Conservation (phyloP, 805 yeast genomes). For the Barnettozyma populi region DNA sequence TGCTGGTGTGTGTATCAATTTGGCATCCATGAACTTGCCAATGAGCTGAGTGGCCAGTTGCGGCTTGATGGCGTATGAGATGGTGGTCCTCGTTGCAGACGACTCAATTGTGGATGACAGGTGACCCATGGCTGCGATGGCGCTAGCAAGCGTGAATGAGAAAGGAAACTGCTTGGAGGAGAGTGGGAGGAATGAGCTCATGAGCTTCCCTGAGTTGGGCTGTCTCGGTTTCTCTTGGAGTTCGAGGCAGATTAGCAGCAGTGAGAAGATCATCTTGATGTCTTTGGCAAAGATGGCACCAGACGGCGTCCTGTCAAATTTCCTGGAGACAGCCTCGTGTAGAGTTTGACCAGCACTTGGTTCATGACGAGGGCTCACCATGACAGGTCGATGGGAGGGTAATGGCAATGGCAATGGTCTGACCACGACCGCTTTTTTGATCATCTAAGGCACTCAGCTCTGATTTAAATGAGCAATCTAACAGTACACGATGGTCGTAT, state of each 20-base stretch:
- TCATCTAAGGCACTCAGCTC: not conserved
- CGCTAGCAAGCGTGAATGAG: slow-evolving; percentile 48
- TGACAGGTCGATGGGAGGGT: too few relatives aligned
- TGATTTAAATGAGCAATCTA: not conserved
- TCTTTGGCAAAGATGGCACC: slow-evolving; percentile 53
- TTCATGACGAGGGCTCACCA: not conserved
- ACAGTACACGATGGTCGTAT: too few relatives aligned
- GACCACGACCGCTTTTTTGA: too few relatives aligned
- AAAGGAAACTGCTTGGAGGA: slow-evolving; percentile 38
- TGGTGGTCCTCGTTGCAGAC: slow-evolving; percentile 44
- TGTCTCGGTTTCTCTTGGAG: slow-evolving; percentile 29
- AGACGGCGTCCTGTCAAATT: slow-evolving; percentile 44
- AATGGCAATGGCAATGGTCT: slow-evolving; percentile 7
- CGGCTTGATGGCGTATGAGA: slow-evolving; percentile 48
- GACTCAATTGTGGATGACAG: slow-evolving; percentile 45
- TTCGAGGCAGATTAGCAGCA: slow-evolving; percentile 40
- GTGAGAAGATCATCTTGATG: slow-evolving; percentile 53
- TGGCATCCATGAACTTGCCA: slow-evolving; percentile 50
- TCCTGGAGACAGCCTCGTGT: slow-evolving; percentile 39
- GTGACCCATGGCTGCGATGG: slow-evolving; percentile 44
- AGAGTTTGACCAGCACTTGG: slow-evolving; percentile 20
- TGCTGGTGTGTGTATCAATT: slow-evolving; percentile 66
- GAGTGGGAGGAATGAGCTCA: slow-evolving; percentile 22
- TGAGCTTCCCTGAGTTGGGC: not conserved
- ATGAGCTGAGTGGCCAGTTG: slow-evolving; percentile 45